Base-by-base conservation (phyloP, 345 rosid species). In the Citrus hindsii region DNA sequence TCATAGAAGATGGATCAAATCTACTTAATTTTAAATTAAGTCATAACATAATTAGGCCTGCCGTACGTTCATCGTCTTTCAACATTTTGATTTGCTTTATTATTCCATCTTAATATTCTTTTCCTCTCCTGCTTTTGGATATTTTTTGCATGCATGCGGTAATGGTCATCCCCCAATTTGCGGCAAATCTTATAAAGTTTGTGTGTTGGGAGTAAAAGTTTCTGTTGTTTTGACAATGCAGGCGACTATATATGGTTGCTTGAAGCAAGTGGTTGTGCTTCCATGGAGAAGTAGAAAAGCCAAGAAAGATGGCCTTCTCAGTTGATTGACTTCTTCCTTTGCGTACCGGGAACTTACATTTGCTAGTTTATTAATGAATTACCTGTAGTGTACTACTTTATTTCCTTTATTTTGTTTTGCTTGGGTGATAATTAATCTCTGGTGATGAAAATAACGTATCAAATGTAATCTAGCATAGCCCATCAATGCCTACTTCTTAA, bases 251-350 rank as follows among this genome's bases (percentile, higher is more conserved):
- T 92, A 81, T 40, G 91, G 86, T 65, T 89, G 97, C n/a, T 58
- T 92, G 83, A 94, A 89, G 87, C 92, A 86, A 69, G 92, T 83
- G 77, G 83, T 88, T 77, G 92, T 83, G 77, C 81, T 89, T 79
- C 88, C 90, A 48, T 87, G 95, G 95, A 89, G 74, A 86, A 83
- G 82, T 58, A 85, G 80, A 83, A 91, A 86, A 80, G 69, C 42
- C 48, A 88, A 86, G 85, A 86, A 88, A 56, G 88, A 79, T 53
- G 82, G 80, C 73, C 35, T 78, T 70, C 75, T 84, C 66, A 83
- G 69, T 72, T 81, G 83, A 85, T 77, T 42, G 18, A 46, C 16
- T 46, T 46, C 51, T 67, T 60, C 66, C 65, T 16, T 25, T 4
- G 30, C 10, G 42, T 37, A 65, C 59, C 28, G 6, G 30, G 22